Conservation (phyloP, 1,139 yeast species). For the Nakaseomyces kungkrabaensis region DNA sequence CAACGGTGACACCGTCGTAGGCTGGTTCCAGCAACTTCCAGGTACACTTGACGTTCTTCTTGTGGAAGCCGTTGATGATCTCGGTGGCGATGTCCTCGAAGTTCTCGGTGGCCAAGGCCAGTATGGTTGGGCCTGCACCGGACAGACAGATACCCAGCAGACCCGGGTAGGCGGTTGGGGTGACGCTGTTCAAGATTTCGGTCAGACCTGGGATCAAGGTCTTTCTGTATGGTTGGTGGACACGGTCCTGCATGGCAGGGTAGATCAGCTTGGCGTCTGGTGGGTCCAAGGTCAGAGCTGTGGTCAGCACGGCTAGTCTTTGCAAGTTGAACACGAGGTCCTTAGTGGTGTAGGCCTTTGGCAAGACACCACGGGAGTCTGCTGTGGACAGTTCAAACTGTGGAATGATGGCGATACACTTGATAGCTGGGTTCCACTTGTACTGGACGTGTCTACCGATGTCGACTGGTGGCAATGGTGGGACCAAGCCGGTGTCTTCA, state of each 20-base stretch:
- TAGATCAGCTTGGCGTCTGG: constrained; percentile 78
- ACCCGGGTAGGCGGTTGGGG: constrained; percentile 76
- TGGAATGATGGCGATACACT: constrained; percentile 86
- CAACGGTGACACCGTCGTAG: constrained; percentile 64
- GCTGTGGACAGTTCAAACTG: constrained; percentile 92
- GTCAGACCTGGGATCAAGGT: constrained; percentile 83
- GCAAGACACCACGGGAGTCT: constrained; percentile 79
- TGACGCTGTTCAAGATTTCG: constrained; percentile 68
- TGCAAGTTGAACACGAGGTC: constrained; percentile 87
- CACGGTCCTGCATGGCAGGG: constrained; percentile 92
- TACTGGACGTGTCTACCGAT: constrained; percentile 88
- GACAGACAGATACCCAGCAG: constrained; percentile 88
- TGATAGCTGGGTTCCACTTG: constrained; percentile 70
- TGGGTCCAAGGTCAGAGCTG: constrained; percentile 73
- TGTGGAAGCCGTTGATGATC: constrained; percentile 58
- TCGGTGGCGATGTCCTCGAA: constrained; percentile 75
- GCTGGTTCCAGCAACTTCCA: constrained; percentile 86
- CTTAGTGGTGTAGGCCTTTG: constrained; percentile 63
- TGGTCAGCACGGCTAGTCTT: constrained; percentile 61
- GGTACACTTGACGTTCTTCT: constrained; percentile 58
- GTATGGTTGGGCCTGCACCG: constrained; percentile 96
- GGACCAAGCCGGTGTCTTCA: constrained; percentile 51
- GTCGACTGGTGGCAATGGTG: constrained; percentile 73
- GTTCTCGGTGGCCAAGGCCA: constrained; percentile 83
- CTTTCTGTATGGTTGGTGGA: constrained; percentile 93